Conservation (phyloP, 106 monocot genomes). For the Narthecium ossifragum region DNA sequence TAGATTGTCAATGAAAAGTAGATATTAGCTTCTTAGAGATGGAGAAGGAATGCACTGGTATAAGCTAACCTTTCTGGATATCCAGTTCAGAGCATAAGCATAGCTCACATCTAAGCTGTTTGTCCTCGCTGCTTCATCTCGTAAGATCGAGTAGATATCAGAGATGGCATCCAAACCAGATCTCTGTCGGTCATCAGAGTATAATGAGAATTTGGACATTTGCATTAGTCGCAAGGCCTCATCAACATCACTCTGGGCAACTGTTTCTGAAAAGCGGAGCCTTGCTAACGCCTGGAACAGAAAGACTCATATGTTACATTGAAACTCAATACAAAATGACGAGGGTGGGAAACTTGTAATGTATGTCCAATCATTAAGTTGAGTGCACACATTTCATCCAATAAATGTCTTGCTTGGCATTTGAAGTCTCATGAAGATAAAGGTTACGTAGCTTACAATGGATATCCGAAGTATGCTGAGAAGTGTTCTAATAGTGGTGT, state of each 20-base stretch:
- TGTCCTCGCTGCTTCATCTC: constrained; percentile 90
- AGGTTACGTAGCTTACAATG: constrained; percentile 74
- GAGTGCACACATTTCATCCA: too few relatives aligned
- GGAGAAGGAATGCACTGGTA: neutral
- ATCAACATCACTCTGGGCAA: constrained; percentile 96
- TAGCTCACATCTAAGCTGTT: constrained; percentile 83
- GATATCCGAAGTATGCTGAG: constrained; percentile 97
- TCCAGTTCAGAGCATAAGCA: constrained; percentile 94
- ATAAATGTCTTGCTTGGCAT: too few relatives aligned
- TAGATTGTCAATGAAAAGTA: too few relatives aligned
- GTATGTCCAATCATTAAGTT: too few relatives aligned
- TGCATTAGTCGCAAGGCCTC: constrained; percentile 96
- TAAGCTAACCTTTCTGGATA: constrained; percentile 84
- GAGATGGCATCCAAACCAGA: constrained; percentile 99
- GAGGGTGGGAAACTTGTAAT: too few relatives aligned
- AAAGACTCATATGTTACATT: too few relatives aligned
- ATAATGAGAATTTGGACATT: constrained; percentile 96
- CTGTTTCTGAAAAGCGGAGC: constrained; percentile 84
- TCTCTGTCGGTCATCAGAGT: constrained; percentile 86
- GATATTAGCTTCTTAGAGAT: too few relatives aligned
- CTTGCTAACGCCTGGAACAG: constrained; percentile 76
- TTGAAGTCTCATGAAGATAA: too few relatives aligned
- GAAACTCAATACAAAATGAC: too few relatives aligned
- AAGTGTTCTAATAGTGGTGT: constrained; percentile 91
- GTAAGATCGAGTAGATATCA: constrained; percentile 89